Conservation (phyloP, 2,329 filamentous ascomycete genomes). For the Rhynchosporium secalis region DNA sequence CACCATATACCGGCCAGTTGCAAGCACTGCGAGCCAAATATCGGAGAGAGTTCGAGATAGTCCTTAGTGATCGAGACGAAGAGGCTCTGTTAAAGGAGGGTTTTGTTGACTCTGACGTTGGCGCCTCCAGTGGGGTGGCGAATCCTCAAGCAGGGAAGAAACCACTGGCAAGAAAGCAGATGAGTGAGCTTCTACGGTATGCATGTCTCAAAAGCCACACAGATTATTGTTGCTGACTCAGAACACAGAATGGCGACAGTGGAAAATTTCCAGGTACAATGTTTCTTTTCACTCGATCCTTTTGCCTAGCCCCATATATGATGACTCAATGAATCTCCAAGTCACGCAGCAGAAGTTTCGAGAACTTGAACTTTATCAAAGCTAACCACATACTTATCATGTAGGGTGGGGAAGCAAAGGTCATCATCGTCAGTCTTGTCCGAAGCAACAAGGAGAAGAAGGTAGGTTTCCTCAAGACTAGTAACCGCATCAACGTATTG, state of each 20-base stretch:
- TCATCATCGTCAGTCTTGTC: conserved; percentile 70
- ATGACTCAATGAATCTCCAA: not conserved
- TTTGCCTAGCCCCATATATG: not conserved
- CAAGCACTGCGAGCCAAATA: too few relatives aligned
- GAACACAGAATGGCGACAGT: conserved; percentile 54
- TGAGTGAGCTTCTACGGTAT: too few relatives aligned
- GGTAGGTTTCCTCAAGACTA: conserved; percentile 65
- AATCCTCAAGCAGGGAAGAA: too few relatives aligned
- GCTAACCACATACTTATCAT: not conserved
- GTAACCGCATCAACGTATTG: conserved; percentile 70
- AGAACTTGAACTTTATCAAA: not conserved
- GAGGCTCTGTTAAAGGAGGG: too few relatives aligned
- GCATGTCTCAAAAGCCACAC: too few relatives aligned
- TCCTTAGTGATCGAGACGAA: too few relatives aligned
- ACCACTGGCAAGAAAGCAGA: too few relatives aligned
- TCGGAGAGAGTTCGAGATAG: too few relatives aligned
- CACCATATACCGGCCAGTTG: too few relatives aligned
- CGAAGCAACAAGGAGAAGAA: conserved; percentile 62
- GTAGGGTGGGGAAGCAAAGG: conserved; percentile 61
- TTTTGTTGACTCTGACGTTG: too few relatives aligned
- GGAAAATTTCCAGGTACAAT: conserved; percentile 66
- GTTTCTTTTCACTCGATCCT: not conserved
- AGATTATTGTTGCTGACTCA: too few relatives aligned
- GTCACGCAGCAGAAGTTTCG: not conserved
- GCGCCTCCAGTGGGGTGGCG: too few relatives aligned